Evolutionary conservation across 805 yeast species (phyloP).

Genomic region (Candida adriatica): DNA sequence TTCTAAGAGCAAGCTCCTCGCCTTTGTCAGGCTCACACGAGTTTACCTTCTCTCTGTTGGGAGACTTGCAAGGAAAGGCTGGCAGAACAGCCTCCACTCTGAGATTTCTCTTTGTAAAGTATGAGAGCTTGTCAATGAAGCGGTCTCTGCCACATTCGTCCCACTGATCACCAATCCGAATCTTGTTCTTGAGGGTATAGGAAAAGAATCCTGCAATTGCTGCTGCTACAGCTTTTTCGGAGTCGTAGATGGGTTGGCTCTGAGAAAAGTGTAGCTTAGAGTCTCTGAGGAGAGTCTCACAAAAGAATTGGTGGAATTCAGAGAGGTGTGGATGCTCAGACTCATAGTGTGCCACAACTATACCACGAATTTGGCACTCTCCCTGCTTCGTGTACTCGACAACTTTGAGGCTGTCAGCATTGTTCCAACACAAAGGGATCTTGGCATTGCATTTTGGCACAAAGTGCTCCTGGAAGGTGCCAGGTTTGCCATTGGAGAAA

Average conservation of each 20-base stretch:
- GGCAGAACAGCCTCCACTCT: slow-evolving; percentile 53
- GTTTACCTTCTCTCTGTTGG: slow-evolving; percentile 47
- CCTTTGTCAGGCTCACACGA: slow-evolving; percentile 49
- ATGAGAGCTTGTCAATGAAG: slow-evolving; percentile 36
- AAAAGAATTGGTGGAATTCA: slow-evolving; percentile 31
- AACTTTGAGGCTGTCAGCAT: slow-evolving; percentile 23
- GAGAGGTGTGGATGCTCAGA: slow-evolving; percentile 16
- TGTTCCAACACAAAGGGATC: slow-evolving; percentile 12
- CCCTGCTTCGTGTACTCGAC: slow-evolving; percentile 28
- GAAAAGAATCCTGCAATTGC: slow-evolving; percentile 38
- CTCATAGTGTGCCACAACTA: slow-evolving; percentile 28
- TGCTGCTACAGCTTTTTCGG: slow-evolving; percentile 21
- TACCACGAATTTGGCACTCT: slow-evolving; percentile 29
- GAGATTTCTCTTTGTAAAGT: slow-evolving; percentile 41
- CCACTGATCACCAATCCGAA: slow-evolving; percentile 41
- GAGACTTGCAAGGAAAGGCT: slow-evolving; percentile 60
- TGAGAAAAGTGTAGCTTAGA: slow-evolving; percentile 23
- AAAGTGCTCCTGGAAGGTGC: background rate
- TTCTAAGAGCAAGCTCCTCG: slow-evolving; percentile 35
- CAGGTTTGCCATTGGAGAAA: background rate
- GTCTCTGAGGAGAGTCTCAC: slow-evolving; percentile 29
- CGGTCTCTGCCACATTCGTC: slow-evolving; percentile 34
- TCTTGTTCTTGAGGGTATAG: slow-evolving; percentile 39
- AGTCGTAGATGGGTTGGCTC: slow-evolving; percentile 8
- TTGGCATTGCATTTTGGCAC: background rate